A percentile compares a stretch with the other conserved stretches of the same genome.
phyloP scores from a whole-genome alignment of 345 rosid species.

The Lagerstroemia speciosa region DNA sequence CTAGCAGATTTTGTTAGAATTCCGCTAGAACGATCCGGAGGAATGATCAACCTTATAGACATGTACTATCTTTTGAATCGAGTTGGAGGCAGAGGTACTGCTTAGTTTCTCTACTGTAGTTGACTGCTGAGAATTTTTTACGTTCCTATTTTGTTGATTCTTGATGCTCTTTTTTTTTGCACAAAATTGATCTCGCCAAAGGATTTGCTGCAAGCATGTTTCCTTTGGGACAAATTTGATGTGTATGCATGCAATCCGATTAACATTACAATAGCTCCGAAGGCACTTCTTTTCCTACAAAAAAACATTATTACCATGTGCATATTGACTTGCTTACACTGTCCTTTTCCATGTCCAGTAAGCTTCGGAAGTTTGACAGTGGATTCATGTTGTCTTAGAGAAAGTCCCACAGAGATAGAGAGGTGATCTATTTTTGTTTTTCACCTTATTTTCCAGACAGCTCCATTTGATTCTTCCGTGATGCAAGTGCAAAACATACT shows the following conservation, averaged over 20 bases:
- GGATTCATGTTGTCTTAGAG: constrained; percentile 92
- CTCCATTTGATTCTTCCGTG: neutral
- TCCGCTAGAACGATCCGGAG: constrained; percentile 87
- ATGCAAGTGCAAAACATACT: no score
- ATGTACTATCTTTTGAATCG: constrained; percentile 89
- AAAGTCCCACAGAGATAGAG: constrained; percentile 87
- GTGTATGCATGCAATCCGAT: constrained; percentile 36
- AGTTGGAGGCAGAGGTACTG: constrained; percentile 88
- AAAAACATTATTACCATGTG: neutral
- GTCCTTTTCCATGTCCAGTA: constrained; percentile 61
- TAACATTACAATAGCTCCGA: neutral
- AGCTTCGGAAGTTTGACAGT: constrained; percentile 97
- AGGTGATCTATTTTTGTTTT: constrained; percentile 39
- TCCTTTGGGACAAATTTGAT: constrained; percentile 91
- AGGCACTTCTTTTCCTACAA: neutral
- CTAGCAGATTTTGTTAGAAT: constrained; percentile 90
- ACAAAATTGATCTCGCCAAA: constrained; percentile 93
- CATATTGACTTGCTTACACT: neutral
- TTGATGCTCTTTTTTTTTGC: constrained; percentile 9
- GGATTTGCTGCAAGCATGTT: constrained; percentile 87
- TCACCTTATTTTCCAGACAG: neutral
- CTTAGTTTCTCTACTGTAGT: neutral
- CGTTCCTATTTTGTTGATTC: neutral
- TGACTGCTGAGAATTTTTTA: neutral
- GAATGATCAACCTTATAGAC: constrained; percentile 93